Percentiles rank a stretch among this genome's conserved stretches.
phyloP scores from a whole-genome alignment of 768 basidiomycete species.

The Pleurotus djamor region DNA sequence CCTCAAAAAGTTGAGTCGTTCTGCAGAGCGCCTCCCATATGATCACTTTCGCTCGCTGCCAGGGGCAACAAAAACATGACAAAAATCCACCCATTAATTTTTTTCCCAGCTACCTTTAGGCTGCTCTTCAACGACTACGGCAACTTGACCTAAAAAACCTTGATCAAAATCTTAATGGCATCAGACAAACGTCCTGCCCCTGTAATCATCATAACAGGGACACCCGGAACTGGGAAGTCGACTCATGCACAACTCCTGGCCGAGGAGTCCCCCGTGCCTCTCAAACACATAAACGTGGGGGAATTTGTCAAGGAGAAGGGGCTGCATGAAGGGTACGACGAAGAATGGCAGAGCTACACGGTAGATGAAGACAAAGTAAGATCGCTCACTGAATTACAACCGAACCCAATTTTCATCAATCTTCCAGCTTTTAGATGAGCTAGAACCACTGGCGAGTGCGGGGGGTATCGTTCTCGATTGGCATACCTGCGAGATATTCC shows the following conservation, averaged over 20 bases:
- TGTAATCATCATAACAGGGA: constrained; percentile 84
- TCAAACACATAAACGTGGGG: constrained; percentile 87
- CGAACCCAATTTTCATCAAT: constrained; percentile 8
- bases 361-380: constrained; percentile 95
- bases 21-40: not conserved
- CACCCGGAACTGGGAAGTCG: constrained; percentile 95
- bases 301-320: constrained; percentile 84
- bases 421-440: constrained; percentile 78
- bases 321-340: constrained; percentile 83
- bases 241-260: constrained; percentile 87
- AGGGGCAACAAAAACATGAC: constrained; percentile 5
- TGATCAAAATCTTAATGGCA: not conserved
- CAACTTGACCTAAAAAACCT: not conserved
- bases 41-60: not conserved
- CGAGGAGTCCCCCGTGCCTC: constrained; percentile 63
- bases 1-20: not conserved
- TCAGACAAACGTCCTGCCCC: constrained; percentile 31
- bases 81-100: not conserved
- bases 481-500: constrained; percentile 93
- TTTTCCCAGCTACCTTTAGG: not conserved
- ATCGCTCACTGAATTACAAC: constrained; percentile 2
- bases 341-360: constrained; percentile 93
- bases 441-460: constrained; percentile 65
- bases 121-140: not conserved
- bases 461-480: constrained; percentile 91